phyloP scores from a whole-genome alignment of 768 basidiomycete species.

The Punctularia strigosozonata region DNA sequence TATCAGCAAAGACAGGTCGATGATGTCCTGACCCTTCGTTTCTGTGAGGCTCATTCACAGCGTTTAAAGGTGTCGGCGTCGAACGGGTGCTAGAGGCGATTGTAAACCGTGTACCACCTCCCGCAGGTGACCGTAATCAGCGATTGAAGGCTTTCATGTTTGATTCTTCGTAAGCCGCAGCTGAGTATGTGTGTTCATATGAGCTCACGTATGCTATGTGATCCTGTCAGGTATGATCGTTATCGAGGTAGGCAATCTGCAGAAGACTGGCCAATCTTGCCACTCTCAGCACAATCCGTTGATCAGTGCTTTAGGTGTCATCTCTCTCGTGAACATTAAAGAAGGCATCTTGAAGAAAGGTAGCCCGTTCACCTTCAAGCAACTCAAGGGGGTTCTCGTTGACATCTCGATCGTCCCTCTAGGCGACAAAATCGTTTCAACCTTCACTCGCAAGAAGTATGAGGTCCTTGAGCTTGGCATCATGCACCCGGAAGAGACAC shows the following conservation, averaged over 20 bases:
- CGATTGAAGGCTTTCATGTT: constrained; percentile 82
- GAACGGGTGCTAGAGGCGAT: constrained; percentile 69
- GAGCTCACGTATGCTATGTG: not conserved
- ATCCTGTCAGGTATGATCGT: constrained; percentile 64
- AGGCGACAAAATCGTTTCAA: constrained; percentile 89
- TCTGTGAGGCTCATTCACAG: too few species aligned
- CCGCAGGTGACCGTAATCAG: constrained; percentile 35
- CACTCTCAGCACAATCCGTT: too few species aligned
- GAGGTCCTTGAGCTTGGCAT: constrained; percentile 84
- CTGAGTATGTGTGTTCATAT: too few species aligned
- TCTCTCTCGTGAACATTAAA: constrained; percentile 78
- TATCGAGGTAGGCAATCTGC: too few species aligned
- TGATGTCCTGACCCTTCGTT: too few species aligned
- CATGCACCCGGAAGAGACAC: constrained; percentile 82
- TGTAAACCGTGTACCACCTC: constrained; percentile 76
- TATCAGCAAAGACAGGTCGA: constrained; percentile 91
- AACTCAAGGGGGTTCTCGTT: constrained; percentile 1
- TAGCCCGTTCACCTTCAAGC: constrained; percentile 20
- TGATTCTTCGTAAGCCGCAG: constrained; percentile 69
- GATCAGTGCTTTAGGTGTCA: too few species aligned
- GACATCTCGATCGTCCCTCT: not conserved
- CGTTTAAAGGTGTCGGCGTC: too few species aligned
- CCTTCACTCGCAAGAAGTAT: constrained; percentile 77
- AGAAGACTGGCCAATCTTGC: too few species aligned
- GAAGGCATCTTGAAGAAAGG: constrained; percentile 77